phyloP scores from a whole-genome alignment of 192 early-diverging fungal species.

The Phlyctochytrium bullatum region DNA sequence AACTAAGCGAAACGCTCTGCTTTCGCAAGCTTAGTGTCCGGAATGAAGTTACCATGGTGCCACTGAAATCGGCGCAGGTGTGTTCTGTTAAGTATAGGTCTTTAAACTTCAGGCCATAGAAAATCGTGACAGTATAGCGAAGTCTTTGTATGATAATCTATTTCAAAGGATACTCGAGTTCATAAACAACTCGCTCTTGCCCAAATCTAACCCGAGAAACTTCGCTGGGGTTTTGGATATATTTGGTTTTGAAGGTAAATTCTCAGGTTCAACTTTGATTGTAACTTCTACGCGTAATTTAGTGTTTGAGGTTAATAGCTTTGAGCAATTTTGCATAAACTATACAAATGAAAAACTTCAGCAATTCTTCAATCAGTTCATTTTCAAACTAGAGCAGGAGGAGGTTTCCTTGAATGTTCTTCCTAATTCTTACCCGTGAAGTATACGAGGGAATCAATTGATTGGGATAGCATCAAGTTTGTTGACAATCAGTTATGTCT shows the following conservation, averaged over 20 bases:
- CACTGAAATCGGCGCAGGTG: constrained; percentile 78
- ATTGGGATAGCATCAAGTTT: constrained; percentile 56
- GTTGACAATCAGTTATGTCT: constrained; percentile 48
- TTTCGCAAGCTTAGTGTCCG: constrained; percentile 84
- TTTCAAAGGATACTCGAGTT: constrained; percentile 55
- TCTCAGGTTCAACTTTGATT: background rate
- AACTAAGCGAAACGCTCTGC: constrained; percentile 74
- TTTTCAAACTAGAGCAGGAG: constrained; percentile 59
- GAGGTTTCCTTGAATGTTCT: constrained; percentile 31
- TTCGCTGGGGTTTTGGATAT: constrained; percentile 58
- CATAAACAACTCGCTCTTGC: constrained; percentile 41
- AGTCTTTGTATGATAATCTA: constrained; percentile 51
- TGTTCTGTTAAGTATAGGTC: too few relatives aligned
- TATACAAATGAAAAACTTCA: constrained; percentile 54
- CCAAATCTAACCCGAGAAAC: constrained; percentile 26
- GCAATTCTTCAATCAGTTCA: constrained; percentile 58
- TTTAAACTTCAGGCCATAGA: constrained; percentile 50
- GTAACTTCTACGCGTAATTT: background rate
- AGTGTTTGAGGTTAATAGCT: constrained; percentile 48
- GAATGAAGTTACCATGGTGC: constrained; percentile 85
- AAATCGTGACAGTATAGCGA: constrained; percentile 56
- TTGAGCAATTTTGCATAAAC: constrained; percentile 58
- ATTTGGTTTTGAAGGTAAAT: constrained; percentile 54
- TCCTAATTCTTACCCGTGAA: constrained; percentile 24
- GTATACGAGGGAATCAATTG: constrained; percentile 56